Conservation (phyloP, 257 asterid species). For the Penstemon davidsonii region DNA sequence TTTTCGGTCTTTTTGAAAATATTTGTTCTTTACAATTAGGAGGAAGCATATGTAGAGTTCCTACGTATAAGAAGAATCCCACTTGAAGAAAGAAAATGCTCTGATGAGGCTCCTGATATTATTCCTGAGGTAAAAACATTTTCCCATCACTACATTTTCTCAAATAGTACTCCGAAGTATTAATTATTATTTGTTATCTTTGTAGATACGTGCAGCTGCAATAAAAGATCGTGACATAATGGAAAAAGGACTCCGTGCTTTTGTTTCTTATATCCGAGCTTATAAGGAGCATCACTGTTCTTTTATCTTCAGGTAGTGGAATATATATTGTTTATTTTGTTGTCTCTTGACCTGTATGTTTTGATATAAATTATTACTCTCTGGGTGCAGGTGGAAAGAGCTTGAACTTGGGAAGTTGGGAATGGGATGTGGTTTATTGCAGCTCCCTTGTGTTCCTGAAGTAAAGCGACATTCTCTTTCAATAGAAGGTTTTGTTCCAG, state of each 20-base stretch:
- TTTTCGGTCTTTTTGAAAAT: conserved; percentile 14
- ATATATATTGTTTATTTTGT: neutral
- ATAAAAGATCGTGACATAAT: conserved; percentile 84
- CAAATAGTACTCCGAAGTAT: neutral
- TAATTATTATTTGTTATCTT: conserved; percentile 4
- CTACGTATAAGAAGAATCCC: conserved; percentile 70
- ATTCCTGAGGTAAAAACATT: conserved; percentile 57
- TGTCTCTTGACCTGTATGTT: conserved; percentile 9
- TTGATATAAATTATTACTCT: neutral
- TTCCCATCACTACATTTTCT: neutral
- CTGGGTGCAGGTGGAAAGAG: conserved; percentile 75
- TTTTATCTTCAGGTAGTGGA: conserved; percentile 70
- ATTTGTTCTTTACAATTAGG: conserved; percentile 43
- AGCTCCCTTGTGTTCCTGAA: conserved; percentile 90
- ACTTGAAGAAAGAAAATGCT: conserved; percentile 61
- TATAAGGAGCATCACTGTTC: conserved; percentile 92
- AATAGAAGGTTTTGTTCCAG: conserved; percentile 66
- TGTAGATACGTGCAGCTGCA: conserved; percentile 79
- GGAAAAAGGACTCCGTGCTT: conserved; percentile 94
- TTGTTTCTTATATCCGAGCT: conserved; percentile 89
- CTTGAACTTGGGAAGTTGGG: conserved; percentile 97
- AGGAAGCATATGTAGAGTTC: conserved; percentile 86
- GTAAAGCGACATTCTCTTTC: conserved; percentile 84
- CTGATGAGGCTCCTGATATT: conserved; percentile 63
- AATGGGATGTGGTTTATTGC: conserved; percentile 89